Evolutionary conservation across 345 rosid genomes (phyloP), one percentile per base, ranked within the genome.

Genomic region (Aquilaria yunnanensis): DNA sequence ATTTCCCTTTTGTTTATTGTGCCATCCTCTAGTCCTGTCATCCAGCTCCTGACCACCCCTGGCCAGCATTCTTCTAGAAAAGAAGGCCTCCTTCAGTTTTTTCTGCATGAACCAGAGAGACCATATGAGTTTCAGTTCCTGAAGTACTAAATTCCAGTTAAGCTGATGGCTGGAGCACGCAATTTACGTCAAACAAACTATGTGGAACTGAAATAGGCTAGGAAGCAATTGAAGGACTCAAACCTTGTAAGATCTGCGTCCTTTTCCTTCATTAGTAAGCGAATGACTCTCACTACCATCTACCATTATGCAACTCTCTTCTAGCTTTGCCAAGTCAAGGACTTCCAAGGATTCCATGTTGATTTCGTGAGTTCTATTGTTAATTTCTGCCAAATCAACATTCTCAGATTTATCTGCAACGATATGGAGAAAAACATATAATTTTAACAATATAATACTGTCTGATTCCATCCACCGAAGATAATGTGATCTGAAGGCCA

Each of bases 231-330:
- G n/a, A 47, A 41, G 46, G 64, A 59, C n/a, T 32, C 46, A 32
- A 55, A 76, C 83, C 80, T 71, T 64, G 46, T 14, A 57, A 55
- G 67, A 60, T 31, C 12, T 4, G 31, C 12, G 55, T 48, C 54
- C 52, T 52, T 41, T 56, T 30, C 59, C 43, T 57, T 63, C 68
- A 45, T 23, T n/a, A 46, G 65, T 50, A 16, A 61, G 30, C 9
- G 61, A 70, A 41, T 10, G 33, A 11, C 57, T 66, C 46, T 64
- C 73, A 34, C 16, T 56, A n/a, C 54, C 12, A 47, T 67, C 51
- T 49, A 65, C 64, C 7, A 74, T 3, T 47, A 74, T 51, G 69
- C 76, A 77, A 55, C 76, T 71, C 43, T 57, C 78, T 54, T 70
- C 75, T 16, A 65, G 71, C 43, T 70, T 69, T 47, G 6, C 49